Evolutionary conservation across 192 early-diverging fungal genomes (phyloP), one percentile per base, ranked within the genome.

Genomic region (Coemansia javaensis): DNA sequence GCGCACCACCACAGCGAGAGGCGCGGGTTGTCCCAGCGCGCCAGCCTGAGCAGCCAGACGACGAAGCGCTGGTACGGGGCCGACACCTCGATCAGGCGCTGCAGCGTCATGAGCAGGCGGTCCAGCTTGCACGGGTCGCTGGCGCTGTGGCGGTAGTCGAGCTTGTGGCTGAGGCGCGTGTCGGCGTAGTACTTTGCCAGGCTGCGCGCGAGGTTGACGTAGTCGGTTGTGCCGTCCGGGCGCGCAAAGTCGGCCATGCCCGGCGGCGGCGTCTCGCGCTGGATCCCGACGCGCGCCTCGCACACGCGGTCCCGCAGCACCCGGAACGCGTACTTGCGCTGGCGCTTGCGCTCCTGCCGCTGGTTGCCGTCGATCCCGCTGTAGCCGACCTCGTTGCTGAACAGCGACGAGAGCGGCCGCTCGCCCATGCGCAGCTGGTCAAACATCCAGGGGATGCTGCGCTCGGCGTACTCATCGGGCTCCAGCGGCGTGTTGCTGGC

Each of bases 21-120:
- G 49, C 38, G 40, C 16, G 73, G 73, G 16, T 47, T 69, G 55
- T 76, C 73, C 73, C 73, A 76, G 23, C 73, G 66, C 15, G 73
- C 73, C 15, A 76, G 56, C 43, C 31, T 43, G 43, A 62, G 62
- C 49, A 76, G 66, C 73, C 73, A 76, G 25, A 76, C 47, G 2
- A 64, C 31, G 22, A 76, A 48, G 20, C 58, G 66, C 62, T 76
- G 73, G 43, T 76, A 76, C 23, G 73, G 73, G 27, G 61, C 73
- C 0, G 73, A 76, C 15, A 64, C 66, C 42, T 64, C 66, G 36
- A 68, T 66, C 33, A 76, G 58, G 18, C 73, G 66, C 50, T 67
- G 66, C 45, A 76, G 43, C 11, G 66, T 76, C 6, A 54, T 53
- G 11, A 76, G 34, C 11, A 76, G 64, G 21, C 62, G 57, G 34